Conservation (phyloP, 345 rosid species). For the Draba incana region DNA sequence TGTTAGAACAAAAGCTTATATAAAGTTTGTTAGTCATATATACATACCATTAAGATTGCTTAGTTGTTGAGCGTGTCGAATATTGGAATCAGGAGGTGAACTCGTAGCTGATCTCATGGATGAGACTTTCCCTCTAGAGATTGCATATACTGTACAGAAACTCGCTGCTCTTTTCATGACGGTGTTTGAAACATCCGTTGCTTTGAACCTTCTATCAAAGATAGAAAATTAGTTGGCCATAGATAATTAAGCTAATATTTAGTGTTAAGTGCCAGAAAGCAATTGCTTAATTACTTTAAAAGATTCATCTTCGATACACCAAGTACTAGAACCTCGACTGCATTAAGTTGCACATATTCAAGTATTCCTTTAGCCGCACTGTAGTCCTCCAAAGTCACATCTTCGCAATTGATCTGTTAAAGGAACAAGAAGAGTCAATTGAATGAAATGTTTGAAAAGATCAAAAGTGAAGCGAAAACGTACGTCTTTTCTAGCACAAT, state of each 20-base stretch:
- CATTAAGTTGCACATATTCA: conserved; percentile 45
- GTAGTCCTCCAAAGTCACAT: conserved; percentile 59
- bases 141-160: conserved; percentile 73
- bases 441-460: not conserved
- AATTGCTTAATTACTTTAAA: conserved; percentile 53
- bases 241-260: conserved; percentile 5
- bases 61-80: conserved; percentile 10
- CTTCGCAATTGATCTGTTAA: conserved; percentile 63
- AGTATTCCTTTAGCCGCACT: conserved; percentile 60
- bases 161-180: conserved; percentile 68
- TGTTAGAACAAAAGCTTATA: not conserved
- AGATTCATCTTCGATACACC: conserved; percentile 64
- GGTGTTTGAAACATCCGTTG: conserved; percentile 55
- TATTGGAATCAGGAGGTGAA: conserved; percentile 40
- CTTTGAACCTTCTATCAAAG: conserved; percentile 60
- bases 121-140: conserved; percentile 67
- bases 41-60: conserved; percentile 28
- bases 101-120: conserved; percentile 57
- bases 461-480: conserved; percentile 1
- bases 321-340: conserved; percentile 53
- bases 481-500: conserved; percentile 81
- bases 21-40: not conserved
- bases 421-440: conserved; percentile 7
- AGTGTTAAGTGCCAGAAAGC: conserved; percentile 6
- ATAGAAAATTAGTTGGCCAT: not conserved